Evolutionary conservation across 768 basidiomycete genomes (phyloP).

Genomic region (Mycena amicta): DNA sequence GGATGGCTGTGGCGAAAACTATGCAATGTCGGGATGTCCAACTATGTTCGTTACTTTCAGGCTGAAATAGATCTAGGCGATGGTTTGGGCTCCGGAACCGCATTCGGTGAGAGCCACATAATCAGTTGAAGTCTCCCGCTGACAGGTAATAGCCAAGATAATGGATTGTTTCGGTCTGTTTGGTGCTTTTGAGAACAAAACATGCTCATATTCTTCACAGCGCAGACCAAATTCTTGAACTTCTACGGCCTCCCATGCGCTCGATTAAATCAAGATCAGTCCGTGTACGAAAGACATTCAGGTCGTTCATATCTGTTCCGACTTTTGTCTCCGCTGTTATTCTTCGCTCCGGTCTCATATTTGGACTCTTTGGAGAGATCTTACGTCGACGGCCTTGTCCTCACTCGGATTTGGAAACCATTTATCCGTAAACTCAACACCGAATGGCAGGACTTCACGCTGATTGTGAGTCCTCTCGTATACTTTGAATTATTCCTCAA

Average conservation of each 20-base stretch:
- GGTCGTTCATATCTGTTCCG: slow-evolving; percentile 20
- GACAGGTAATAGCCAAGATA: slow-evolving; percentile 11
- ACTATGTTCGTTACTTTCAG: neutral
- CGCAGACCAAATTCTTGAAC: slow-evolving; percentile 29
- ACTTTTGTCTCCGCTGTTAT: slow-evolving; percentile 34
- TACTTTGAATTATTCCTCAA: neutral
- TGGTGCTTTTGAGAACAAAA: neutral
- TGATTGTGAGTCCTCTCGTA: slow-evolving; percentile 36
- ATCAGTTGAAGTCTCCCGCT: too few relatives aligned
- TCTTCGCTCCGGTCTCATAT: slow-evolving; percentile 38
- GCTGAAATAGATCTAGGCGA: neutral
- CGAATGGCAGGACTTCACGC: slow-evolving; percentile 41
- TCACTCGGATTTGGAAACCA: slow-evolving; percentile 36
- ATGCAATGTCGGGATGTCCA: neutral
- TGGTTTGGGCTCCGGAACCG: neutral
- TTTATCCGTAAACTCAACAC: slow-evolving; percentile 36
- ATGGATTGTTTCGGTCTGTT: slow-evolving; percentile 10
- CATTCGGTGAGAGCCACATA: slow-evolving; percentile 10
- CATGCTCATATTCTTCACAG: slow-evolving; percentile 16
- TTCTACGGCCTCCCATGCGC: slow-evolving; percentile 35
- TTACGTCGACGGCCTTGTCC: slow-evolving; percentile 39
- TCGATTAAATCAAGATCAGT: slow-evolving; percentile 32
- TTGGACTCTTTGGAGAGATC: slow-evolving; percentile 37
- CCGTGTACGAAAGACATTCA: slow-evolving; percentile 18
- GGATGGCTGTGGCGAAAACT: slow-evolving; percentile 25